phyloP scores from a whole-genome alignment of 2,329 filamentous ascomycete genomes.

The Rhinocladiella similis region DNA sequence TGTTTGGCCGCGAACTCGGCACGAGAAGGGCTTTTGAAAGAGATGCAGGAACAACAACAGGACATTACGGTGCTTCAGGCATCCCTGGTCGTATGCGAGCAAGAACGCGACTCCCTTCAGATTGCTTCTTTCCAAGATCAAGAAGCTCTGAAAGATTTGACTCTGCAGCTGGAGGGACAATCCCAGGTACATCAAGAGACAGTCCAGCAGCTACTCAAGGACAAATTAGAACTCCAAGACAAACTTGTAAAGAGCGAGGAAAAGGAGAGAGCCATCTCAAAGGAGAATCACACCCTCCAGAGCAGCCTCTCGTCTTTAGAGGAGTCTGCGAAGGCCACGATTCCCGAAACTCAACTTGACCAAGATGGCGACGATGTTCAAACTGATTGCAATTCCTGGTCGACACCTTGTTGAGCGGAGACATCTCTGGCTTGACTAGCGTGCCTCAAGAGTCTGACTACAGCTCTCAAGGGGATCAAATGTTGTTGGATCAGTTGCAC shows the following conservation, averaged over 20 bases:
- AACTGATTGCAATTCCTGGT: neutral
- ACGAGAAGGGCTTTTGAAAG: neutral
- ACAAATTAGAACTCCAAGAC: no score
- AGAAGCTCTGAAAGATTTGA: neutral
- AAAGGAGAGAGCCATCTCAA: no score
- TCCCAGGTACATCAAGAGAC: no score
- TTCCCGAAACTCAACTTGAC: conserved; percentile 20
- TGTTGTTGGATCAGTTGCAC: conserved; percentile 20
- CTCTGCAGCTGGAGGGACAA: no score
- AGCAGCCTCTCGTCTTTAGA: no score
- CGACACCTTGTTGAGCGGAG: neutral
- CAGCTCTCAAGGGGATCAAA: conserved; percentile 17
- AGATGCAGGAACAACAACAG: neutral
- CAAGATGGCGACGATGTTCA: no score
- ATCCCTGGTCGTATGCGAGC: conserved; percentile 5
- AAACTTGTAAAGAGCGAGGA: no score
- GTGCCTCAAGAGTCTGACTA: conserved; percentile 3
- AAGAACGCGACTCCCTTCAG: neutral
- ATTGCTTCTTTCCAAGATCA: no score
- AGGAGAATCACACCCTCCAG: no score
- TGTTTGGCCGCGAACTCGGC: neutral
- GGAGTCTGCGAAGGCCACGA: no score
- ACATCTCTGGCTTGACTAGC: conserved; percentile 6
- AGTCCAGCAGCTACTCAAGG: no score
- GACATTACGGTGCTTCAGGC: neutral